Conservation (phyloP, 2,329 filamentous ascomycete genomes). For the Penicillium sp. region DNA sequence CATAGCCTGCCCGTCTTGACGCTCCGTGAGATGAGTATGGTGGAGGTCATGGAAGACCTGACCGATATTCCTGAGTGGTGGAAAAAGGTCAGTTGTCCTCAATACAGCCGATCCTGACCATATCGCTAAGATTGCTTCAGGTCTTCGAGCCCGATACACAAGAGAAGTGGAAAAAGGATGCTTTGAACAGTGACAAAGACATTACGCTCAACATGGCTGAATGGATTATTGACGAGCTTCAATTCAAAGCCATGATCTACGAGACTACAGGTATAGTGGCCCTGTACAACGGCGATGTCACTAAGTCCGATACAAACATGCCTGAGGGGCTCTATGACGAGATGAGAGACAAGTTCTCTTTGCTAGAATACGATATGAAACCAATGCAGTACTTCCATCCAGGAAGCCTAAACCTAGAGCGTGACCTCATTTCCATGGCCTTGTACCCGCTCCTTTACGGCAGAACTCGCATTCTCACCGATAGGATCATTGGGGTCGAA, state of each 20-base stretch:
- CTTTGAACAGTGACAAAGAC: slow-evolving; percentile 19
- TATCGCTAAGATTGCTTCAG: slow-evolving; percentile 10
- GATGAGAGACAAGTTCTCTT: slow-evolving; percentile 44
- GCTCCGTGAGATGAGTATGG: slow-evolving; percentile 39
- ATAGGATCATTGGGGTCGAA: slow-evolving; percentile 25
- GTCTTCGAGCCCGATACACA: slow-evolving; percentile 31
- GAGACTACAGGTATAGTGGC: slow-evolving; percentile 41
- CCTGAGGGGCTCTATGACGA: slow-evolving; percentile 36
- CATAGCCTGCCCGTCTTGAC: slow-evolving; percentile 28
- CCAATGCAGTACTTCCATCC: slow-evolving; percentile 61
- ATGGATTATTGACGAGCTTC: slow-evolving; percentile 48
- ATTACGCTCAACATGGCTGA: slow-evolving; percentile 37
- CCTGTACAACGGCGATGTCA: slow-evolving; percentile 49
- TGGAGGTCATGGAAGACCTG: slow-evolving; percentile 38
- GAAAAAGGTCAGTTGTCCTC: slow-evolving; percentile 25
- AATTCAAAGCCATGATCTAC: slow-evolving; percentile 50
- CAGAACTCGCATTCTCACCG: slow-evolving; percentile 26
- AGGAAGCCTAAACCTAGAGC: slow-evolving; percentile 51
- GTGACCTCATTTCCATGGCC: slow-evolving; percentile 63
- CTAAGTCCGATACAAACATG: slow-evolving; percentile 54
- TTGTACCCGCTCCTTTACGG: slow-evolving; percentile 54
- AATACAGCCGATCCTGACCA: not conserved
- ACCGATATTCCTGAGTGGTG: slow-evolving; percentile 43
- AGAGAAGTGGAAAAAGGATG: slow-evolving; percentile 31
- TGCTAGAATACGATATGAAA: slow-evolving; percentile 50